Evolutionary conservation across 202 grass and related monocot genomes (phyloP).

Genomic region (Schoenoplectus tabernaemontani): DNA sequence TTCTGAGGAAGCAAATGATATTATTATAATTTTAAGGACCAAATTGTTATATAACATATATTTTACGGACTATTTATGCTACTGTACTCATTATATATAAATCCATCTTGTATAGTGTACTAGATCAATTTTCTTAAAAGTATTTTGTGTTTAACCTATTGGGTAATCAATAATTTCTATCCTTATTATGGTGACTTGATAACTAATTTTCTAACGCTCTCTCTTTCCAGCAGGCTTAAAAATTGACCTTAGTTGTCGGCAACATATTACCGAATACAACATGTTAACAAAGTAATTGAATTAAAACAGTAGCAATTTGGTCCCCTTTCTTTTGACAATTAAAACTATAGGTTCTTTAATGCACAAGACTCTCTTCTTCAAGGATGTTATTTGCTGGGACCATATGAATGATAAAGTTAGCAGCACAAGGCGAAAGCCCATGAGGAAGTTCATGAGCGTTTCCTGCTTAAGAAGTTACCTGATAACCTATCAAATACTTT

Average conservation of each 20-base stretch:
- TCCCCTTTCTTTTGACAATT: not conserved
- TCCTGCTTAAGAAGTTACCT: conserved; percentile 23
- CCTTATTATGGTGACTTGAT: too few species aligned
- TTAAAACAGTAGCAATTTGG: not conserved
- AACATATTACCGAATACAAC: not conserved
- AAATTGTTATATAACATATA: too few species aligned
- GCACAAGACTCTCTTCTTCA: not conserved
- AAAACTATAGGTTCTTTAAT: conserved; percentile 1
- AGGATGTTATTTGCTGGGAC: conserved; percentile 2
- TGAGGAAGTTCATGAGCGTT: conserved; percentile 18
- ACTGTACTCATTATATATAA: too few species aligned
- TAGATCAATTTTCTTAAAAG: too few species aligned
- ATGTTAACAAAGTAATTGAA: not conserved
- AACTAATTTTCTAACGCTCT: too few species aligned
- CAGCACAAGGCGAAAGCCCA: not conserved
- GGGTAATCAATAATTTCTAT: too few species aligned
- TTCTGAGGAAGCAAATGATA: too few species aligned
- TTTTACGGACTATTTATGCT: too few species aligned
- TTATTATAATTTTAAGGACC: too few species aligned
- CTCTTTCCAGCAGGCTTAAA: not conserved
- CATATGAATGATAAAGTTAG: conserved; percentile 13
- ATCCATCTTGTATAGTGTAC: too few species aligned
- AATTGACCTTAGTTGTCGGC: not conserved
- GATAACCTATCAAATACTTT: conserved; percentile 20
- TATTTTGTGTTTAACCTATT: too few species aligned